Evolutionary conservation across 2,329 filamentous ascomycete genomes (phyloP), one percentile per base, ranked within the genome.

Genomic region (Amauroascus niger): DNA sequence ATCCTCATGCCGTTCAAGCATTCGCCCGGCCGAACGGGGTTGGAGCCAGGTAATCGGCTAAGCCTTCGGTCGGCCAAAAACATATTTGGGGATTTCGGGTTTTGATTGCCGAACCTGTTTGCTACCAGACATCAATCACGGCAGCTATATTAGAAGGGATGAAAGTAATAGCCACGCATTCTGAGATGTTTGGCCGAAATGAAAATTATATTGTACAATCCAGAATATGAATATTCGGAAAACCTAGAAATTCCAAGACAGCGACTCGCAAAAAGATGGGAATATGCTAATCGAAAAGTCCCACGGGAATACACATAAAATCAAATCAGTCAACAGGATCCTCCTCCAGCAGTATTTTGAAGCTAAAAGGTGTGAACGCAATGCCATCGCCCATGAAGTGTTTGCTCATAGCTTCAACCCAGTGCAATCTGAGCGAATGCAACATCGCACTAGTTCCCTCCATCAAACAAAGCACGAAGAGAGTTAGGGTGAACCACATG

Each of bases 401-500:
- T 76, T 95, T 95, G 74, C 88, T 94, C 82, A 96, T 96, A 16
- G 90, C 91, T 72, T 96, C 91, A 58, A 96, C 90, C 90, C 90
- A 96, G 63, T 95, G 90, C 65, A 96, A 75, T 77, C 90, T 81
- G 62, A 96, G 79, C 57, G 84, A 88, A 74, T 95, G 89, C 74
- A 95, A 78, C 90, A 96, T 96, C 63, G 90, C 90, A 71, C 86
- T 91, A 30, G 91, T 95, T 60, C 90, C 90, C 70, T 96, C 90
- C 90, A 96, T 96, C 63, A 93, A 82, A 62, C 93, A 91, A 55
- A 96, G 76, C 60, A 96, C 84, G 5, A 79, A 79, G 54, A 88
- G 79, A 1, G 84, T 88, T 52, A 97, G 80, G 64, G 83, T 80
- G 71, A 98, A 96, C 89, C 93, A 98, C 62, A 90, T 74, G 66